Evolutionary conservation across 1,139 yeast species (phyloP), one percentile per base, ranked within the genome.

Genomic region (Yamadazyma mexicana): DNA sequence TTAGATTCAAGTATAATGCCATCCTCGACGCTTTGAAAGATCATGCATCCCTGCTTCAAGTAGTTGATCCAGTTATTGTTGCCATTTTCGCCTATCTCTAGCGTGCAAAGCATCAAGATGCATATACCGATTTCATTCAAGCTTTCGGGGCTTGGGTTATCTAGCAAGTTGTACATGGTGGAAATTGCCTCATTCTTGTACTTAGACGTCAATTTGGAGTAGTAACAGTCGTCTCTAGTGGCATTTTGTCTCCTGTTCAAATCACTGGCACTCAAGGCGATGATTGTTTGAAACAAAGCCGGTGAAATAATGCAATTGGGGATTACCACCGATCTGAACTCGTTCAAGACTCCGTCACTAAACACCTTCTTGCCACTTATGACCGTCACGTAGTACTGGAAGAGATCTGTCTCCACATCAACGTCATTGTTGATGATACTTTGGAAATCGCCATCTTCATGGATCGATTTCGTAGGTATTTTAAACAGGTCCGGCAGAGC

Each of bases 61-160:
- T 58, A 54, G 27, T 49, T 53, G 14, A 55, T 42, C 66, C 66
- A 61, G 34, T 44, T 47, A 14, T 45, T 49, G 41, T 51, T 56
- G 6, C 59, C 55, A 33, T 46, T 49, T 33, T 60, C 53, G 2
- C 59, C 52, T 9, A 59, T 59, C 35, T 61, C 66, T 11, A 56
- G 46, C 4, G 64, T 56, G 34, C 64, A 58, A 5, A 61, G 31
- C 40, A 56, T 45, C 37, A 59, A 40, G 2, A 59, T 45, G 37
- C 51, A 45, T 12, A 48, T 40, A 4, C 45, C 40, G 22, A 49
- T 38, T 17, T 48, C 53, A 14, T 43, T 42, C 22, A 50, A 35
- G 32, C 37, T 39, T 18, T 46, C 47, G 9, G 33, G 34, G 11
- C 38, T 40, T 9, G 49, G 46, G 10, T 44, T 36, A 31, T 50